These are phyloP conservation scores for Aspergillus ruber DNA, from an alignment of 2,329 filamentous ascomycete genomes.

Conservation along the genomic window DNA sequence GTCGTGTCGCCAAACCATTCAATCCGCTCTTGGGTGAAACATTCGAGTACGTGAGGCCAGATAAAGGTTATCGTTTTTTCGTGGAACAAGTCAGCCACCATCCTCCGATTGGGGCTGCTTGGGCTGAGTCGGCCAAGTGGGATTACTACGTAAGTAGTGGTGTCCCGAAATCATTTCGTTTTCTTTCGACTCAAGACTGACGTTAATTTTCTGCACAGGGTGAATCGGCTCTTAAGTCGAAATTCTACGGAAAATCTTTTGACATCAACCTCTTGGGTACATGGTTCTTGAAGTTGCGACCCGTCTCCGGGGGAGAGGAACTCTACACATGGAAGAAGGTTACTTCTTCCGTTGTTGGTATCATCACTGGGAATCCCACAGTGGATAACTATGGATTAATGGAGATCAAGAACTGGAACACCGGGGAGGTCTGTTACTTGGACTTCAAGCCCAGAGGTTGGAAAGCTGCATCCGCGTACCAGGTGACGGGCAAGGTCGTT, in stretches of 20 bases:
- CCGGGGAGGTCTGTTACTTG: slow-evolving; percentile 78
- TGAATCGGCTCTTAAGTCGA: slow-evolving; percentile 89
- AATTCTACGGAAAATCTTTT: slow-evolving; percentile 96
- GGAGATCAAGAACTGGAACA: slow-evolving; percentile 97
- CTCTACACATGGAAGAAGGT: slow-evolving; percentile 99
- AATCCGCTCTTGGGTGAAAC: slow-evolving; percentile 95
- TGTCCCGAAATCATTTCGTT: background rate
- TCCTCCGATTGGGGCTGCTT: slow-evolving; percentile 86
- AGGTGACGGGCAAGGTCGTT: slow-evolving; percentile 78
- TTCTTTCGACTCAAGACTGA: background rate
- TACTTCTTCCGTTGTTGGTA: slow-evolving; percentile 93
- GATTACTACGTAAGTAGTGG: slow-evolving; percentile 64
- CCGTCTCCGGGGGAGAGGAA: slow-evolving; percentile 68
- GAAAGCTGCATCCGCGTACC: slow-evolving; percentile 88
- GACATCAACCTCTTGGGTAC: slow-evolving; percentile 95
- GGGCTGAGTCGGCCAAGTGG: slow-evolving; percentile 88
- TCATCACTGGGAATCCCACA: slow-evolving; percentile 91
- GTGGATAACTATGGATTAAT: slow-evolving; percentile 98
- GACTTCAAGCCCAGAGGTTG: slow-evolving; percentile 95
- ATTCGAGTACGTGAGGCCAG: slow-evolving; percentile 89
- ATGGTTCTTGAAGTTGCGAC: slow-evolving; percentile 86
- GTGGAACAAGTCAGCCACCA: slow-evolving; percentile 98
- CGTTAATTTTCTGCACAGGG: slow-evolving; percentile 49
- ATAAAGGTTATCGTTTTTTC: slow-evolving; percentile 97
- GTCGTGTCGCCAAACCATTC: slow-evolving; percentile 95